Conservation (phyloP, 2,329 filamentous ascomycete species). For the Cordyceps cicadae region DNA sequence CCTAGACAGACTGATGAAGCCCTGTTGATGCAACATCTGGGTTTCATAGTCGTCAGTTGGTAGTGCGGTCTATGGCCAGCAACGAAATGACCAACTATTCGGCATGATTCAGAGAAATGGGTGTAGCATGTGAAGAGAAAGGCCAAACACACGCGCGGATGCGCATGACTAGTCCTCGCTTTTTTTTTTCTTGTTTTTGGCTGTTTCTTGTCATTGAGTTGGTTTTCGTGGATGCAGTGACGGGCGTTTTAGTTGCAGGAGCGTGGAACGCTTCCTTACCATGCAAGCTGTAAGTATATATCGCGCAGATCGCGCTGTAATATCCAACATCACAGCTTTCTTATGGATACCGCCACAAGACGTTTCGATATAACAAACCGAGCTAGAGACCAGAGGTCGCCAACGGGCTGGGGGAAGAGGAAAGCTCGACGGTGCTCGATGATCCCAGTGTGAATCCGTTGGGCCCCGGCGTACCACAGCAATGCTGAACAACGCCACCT, state of each 20-base stretch:
- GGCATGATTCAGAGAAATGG: conserved; percentile 3
- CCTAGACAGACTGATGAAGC: neutral
- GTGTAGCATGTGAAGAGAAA: neutral
- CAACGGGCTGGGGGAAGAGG: conserved; percentile 1
- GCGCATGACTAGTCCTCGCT: neutral
- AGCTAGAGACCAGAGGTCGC: neutral
- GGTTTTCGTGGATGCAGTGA: neutral
- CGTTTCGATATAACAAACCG: neutral
- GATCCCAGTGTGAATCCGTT: conserved; percentile 11
- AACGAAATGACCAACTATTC: neutral
- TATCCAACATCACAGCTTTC: conserved; percentile 1
- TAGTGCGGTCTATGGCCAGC: neutral
- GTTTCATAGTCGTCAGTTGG: conserved; percentile 1
- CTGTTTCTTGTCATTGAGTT: neutral
- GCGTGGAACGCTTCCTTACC: neutral
- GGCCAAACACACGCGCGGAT: neutral
- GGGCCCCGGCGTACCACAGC: conserved; percentile 17
- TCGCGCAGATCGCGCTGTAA: neutral
- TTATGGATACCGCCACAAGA: neutral
- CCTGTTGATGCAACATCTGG: neutral
- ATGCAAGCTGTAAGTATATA: neutral
- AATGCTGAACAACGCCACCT: conserved; percentile 24
- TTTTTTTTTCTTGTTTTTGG: neutral
- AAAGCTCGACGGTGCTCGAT: conserved; percentile 6
- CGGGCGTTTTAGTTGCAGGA: neutral